phyloP scores from a whole-genome alignment of 83 land plant species.

The Picea abies region DNA sequence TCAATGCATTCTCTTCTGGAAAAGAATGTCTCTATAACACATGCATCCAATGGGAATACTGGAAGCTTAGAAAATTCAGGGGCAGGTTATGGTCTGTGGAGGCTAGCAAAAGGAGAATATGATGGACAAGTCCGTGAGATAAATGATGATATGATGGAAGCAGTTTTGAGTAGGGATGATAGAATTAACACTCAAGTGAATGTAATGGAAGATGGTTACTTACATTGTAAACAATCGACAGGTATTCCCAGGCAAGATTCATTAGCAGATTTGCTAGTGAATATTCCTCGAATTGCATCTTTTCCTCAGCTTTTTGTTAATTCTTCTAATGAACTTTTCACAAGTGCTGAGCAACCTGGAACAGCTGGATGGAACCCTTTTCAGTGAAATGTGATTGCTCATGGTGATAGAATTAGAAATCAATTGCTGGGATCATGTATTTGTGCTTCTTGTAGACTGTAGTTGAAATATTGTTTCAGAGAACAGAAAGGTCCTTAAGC shows the following conservation, averaged over 20 bases:
- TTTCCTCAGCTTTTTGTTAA: slow-evolving; percentile 46
- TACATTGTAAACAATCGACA: neutral
- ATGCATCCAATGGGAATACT: slow-evolving; percentile 3
- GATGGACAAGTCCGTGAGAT: neutral
- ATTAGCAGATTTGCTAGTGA: slow-evolving; percentile 40
- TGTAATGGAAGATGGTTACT: neutral
- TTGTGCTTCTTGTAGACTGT: neutral
- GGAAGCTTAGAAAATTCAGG: neutral
- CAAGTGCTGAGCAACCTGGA: neutral
- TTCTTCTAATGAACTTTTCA: slow-evolving; percentile 23
- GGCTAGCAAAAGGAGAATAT: slow-evolving; percentile 7
- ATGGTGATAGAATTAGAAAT: neutral
- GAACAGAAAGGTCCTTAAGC: neutral
- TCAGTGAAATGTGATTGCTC: too few relatives aligned
- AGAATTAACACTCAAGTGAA: neutral
- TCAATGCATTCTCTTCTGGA: slow-evolving; percentile 51
- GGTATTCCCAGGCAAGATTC: slow-evolving; percentile 50
- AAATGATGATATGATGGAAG: slow-evolving; percentile 2
- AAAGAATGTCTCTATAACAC: slow-evolving; percentile 22
- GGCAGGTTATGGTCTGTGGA: neutral
- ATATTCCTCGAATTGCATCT: slow-evolving; percentile 50
- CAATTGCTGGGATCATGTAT: neutral
- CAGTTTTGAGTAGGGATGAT: neutral
- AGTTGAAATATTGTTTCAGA: neutral
- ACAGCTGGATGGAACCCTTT: too few relatives aligned